A percentile compares a stretch with the other conserved stretches of the same genome.
Evolutionary conservation across 345 rosid species (phyloP).

Genomic region (Corymbia maculata): DNA sequence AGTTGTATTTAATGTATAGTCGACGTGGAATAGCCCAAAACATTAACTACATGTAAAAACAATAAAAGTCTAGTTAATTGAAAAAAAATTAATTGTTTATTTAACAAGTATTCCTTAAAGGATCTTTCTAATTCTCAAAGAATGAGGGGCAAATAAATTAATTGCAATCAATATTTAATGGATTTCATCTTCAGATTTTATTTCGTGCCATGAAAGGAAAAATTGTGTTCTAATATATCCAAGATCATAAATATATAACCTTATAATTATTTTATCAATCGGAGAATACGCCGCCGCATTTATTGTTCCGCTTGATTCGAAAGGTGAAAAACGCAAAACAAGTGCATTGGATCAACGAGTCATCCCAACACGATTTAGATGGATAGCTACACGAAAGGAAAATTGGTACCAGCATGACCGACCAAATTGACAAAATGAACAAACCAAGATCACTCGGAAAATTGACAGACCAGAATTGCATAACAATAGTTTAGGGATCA

Average conservation of each 20-base stretch:
- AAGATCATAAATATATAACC: neutral
- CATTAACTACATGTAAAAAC: neutral
- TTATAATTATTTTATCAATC: fast-evolving
- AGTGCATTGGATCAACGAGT: neutral
- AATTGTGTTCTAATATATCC: neutral
- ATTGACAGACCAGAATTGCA: neutral
- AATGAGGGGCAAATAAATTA: no score
- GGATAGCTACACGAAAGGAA: fast-evolving
- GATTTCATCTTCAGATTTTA: neutral
- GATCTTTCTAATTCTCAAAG: no score
- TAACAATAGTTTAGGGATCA: neutral
- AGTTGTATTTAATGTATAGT: neutral
- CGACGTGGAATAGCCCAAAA: neutral
- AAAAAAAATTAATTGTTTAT: neutral
- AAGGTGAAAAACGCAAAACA: neutral
- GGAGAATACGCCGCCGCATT: fast-evolving
- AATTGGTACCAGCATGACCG: neutral
- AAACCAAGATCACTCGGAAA: neutral
- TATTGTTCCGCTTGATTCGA: neutral
- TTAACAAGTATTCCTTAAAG: neutral
- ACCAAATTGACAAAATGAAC: neutral
- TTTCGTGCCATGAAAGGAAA: neutral
- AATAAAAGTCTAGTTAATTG: neutral
- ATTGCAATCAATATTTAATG: neutral
- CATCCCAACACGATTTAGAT: neutral